Conservation (phyloP, 345 rosid species). For the rapeseed (Brassica napus) region DNA sequence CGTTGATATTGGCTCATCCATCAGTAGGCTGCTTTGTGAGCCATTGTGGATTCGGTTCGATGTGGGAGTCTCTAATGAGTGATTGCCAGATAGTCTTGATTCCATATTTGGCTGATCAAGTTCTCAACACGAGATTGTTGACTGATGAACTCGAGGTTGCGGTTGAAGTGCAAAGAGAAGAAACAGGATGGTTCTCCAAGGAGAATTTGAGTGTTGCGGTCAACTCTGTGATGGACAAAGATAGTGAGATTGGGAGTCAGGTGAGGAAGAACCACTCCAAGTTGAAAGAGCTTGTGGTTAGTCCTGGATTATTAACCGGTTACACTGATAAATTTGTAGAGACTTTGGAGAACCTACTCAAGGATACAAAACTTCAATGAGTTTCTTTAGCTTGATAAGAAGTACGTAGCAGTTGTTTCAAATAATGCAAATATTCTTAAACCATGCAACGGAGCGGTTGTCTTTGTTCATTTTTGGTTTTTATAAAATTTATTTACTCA, state of each 20-base stretch:
- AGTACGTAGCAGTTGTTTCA: conserved; percentile 1
- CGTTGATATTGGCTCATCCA: neutral
- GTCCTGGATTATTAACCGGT: no score
- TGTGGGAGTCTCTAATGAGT: conserved; percentile 52
- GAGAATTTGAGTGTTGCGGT: no score
- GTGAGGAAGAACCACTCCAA: no score
- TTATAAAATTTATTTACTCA: neutral
- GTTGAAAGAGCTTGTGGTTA: no score
- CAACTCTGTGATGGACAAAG: no score
- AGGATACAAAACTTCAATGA: conserved; percentile 4
- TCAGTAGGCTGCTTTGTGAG: neutral
- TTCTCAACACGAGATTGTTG: conserved; percentile 46
- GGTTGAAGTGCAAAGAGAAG: no score
- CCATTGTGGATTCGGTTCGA: conserved; percentile 48
- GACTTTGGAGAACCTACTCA: neutral
- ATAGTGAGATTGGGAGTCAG: no score
- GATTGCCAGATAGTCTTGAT: conserved; percentile 46
- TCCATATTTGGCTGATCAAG: conserved; percentile 48
- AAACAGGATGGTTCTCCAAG: no score
- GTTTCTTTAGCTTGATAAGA: neutral
- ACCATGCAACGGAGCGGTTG: neutral
- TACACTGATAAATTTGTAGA: no score
- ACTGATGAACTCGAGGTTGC: neutral
- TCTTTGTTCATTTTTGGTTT: neutral
- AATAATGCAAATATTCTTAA: neutral